phyloP scores from a whole-genome alignment of 169 alveolate genomes.

The Eimeria falciformis region DNA sequence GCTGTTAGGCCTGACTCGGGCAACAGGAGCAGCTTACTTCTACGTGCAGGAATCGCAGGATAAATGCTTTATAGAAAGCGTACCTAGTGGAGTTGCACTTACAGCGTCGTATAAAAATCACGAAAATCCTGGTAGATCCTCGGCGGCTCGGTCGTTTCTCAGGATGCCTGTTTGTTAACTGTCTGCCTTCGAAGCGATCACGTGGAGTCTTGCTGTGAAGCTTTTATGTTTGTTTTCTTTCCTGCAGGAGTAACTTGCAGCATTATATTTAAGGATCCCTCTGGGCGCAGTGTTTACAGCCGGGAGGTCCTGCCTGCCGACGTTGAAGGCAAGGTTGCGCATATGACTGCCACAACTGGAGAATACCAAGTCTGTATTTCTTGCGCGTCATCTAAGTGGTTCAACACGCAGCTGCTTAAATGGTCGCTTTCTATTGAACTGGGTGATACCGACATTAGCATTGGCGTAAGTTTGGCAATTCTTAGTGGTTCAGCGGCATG shows the following conservation, averaged over 20 bases:
- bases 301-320: constrained; percentile 78
- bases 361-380: constrained; percentile 82
- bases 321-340: constrained; percentile 79
- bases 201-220: background rate
- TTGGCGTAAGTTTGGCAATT: constrained; percentile 74
- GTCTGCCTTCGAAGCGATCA: background rate
- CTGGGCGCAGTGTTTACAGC: constrained; percentile 78
- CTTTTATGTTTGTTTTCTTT: background rate
- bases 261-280: constrained; percentile 79
- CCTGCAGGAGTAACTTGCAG: constrained; percentile 80
- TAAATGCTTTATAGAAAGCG: constrained; percentile 82
- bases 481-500: too few relatives aligned
- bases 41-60: constrained; percentile 83
- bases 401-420: constrained; percentile 79
- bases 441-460: constrained; percentile 78
- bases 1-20: background rate
- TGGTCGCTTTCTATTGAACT: constrained; percentile 83
- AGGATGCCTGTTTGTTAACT: too few relatives aligned
- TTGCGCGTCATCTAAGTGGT: constrained; percentile 83
- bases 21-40: constrained; percentile 76
- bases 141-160: too few relatives aligned
- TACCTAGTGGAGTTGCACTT: constrained; percentile 78
- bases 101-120: constrained; percentile 79
- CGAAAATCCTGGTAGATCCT: constrained; percentile 78
- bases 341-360: constrained; percentile 79